A percentile compares a stretch with the other conserved stretches of the same genome.
Conservation (phyloP, 768 basidiomycete genomes). For the Podaxis sp. region DNA sequence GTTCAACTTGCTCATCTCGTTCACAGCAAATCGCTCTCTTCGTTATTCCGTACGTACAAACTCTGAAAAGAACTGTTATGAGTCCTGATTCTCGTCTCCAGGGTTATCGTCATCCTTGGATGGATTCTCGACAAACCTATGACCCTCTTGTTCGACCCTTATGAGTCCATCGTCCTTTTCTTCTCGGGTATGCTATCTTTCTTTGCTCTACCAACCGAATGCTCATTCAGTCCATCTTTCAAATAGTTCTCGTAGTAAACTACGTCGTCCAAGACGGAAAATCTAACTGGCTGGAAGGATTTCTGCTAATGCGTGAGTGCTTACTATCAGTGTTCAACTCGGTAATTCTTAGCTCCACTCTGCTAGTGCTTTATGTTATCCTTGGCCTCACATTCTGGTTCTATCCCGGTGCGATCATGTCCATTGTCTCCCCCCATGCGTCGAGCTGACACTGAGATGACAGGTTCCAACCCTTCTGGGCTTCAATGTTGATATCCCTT, state of each 20-base stretch:
- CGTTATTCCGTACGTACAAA: conserved; percentile 68
- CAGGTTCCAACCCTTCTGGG: neutral
- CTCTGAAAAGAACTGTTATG: neutral
- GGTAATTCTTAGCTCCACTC: conserved; percentile 1
- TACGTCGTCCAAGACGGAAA: conserved; percentile 81
- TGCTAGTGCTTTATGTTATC: conserved; percentile 67
- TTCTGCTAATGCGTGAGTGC: conserved; percentile 41
- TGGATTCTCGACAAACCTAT: conserved; percentile 84
- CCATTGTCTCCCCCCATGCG: conserved; percentile 1
- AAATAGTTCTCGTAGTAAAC: conserved; percentile 76
- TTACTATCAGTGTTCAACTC: neutral
- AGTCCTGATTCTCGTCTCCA: conserved; percentile 25
- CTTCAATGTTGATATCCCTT: neutral
- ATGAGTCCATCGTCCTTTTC: conserved; percentile 70
- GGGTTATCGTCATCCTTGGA: conserved; percentile 70
- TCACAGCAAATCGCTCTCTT: conserved; percentile 81
- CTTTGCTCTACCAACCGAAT: neutral
- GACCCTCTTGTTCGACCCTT: conserved; percentile 85
- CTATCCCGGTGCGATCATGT: conserved; percentile 40
- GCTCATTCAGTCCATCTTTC: neutral
- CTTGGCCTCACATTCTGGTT: conserved; percentile 71
- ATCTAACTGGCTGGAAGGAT: conserved; percentile 83
- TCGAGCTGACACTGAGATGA: neutral
- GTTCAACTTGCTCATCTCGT: conserved; percentile 7
- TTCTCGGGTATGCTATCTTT: conserved; percentile 34